These are phyloP conservation scores for Podaxis sp. DNA, from an alignment of 768 basidiomycete species.

Conservation along the genomic window DNA sequence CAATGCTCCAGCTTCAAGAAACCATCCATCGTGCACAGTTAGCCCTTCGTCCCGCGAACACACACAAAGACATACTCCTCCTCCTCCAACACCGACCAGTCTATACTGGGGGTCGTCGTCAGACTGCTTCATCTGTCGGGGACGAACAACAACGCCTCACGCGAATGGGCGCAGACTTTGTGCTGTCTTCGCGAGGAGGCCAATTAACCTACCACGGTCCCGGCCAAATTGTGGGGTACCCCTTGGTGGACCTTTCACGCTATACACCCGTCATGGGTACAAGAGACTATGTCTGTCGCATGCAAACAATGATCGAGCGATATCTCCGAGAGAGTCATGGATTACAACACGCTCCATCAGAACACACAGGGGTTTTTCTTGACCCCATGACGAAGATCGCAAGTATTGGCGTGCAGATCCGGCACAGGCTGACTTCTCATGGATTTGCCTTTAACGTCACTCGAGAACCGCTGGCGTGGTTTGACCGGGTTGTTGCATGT, in stretches of 20 bases:
- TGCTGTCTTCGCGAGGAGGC: constrained; percentile 79
- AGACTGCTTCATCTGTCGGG: constrained; percentile 54
- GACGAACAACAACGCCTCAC: constrained; percentile 62
- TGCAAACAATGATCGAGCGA: constrained; percentile 67
- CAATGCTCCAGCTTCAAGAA: constrained; percentile 68
- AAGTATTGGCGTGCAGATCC: constrained; percentile 95
- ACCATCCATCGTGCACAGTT: constrained; percentile 65
- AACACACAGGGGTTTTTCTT: constrained; percentile 89
- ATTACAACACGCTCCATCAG: constrained; percentile 54
- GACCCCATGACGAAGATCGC: constrained; percentile 79
- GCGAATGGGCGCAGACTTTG: constrained; percentile 82
- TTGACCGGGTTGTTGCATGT: constrained; percentile 85
- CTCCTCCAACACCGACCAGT: constrained; percentile 90
- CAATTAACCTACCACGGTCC: constrained; percentile 97
- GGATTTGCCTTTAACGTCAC: constrained; percentile 94
- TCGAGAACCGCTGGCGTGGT: constrained; percentile 77
- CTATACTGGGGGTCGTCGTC: constrained; percentile 91
- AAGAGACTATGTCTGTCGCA: constrained; percentile 78
- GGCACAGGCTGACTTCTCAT: constrained; percentile 91
- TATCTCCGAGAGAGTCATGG: constrained; percentile 60
- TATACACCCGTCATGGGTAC: constrained; percentile 67
- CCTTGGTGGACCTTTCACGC: constrained; percentile 83
- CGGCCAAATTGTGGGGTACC: constrained; percentile 95
- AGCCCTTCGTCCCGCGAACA: constrained; percentile 31
- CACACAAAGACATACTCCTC: constrained; percentile 63